A percentile compares a stretch with the other conserved stretches of the same genome.
Evolutionary conservation across 371 early-diverging fungal species (phyloP).

Genomic region (Mortierella sp.): DNA sequence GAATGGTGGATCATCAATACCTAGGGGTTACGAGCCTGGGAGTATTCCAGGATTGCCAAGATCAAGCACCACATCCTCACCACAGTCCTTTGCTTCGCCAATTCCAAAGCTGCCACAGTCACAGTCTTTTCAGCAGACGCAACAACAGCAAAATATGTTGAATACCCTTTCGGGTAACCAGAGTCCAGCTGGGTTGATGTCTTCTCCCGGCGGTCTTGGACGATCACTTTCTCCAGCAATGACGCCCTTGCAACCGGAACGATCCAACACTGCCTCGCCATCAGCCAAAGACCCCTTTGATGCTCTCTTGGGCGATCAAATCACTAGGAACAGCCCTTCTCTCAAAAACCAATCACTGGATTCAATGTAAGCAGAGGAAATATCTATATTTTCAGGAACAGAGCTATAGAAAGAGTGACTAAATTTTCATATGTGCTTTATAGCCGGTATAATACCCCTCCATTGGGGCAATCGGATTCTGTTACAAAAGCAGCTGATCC

Average conservation of each 20-base stretch:
- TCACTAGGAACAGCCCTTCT: conserved; percentile 31
- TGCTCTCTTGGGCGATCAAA: conserved; percentile 38
- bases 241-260: conserved; percentile 40
- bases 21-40: conserved; percentile 33
- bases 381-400: not conserved
- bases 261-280: conserved; percentile 38
- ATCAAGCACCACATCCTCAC: conserved; percentile 13
- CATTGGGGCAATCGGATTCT: conserved; percentile 16
- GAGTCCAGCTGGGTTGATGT: conserved; percentile 29
- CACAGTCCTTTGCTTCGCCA: conserved; percentile 25
- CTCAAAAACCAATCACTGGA: conserved; percentile 57
- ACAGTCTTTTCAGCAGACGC: conserved; percentile 20
- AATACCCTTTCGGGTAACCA: conserved; percentile 25
- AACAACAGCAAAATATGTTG: conserved; percentile 11
- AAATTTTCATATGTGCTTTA: not conserved
- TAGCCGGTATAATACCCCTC: conserved; percentile 51
- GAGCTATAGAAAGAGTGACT: not conserved
- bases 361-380: conserved; percentile 64
- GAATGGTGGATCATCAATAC: not conserved
- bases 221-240: conserved; percentile 47
- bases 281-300: conserved; percentile 45
- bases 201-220: conserved; percentile 28
- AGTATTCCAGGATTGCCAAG: conserved; percentile 21
- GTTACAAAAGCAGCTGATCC: conserved; percentile 42
- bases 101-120: conserved; percentile 31